Evolutionary conservation across 495 filamentous ascomycete species (phyloP), one percentile per base, ranked within the genome.

Genomic region (Neohortaea acidophila): DNA sequence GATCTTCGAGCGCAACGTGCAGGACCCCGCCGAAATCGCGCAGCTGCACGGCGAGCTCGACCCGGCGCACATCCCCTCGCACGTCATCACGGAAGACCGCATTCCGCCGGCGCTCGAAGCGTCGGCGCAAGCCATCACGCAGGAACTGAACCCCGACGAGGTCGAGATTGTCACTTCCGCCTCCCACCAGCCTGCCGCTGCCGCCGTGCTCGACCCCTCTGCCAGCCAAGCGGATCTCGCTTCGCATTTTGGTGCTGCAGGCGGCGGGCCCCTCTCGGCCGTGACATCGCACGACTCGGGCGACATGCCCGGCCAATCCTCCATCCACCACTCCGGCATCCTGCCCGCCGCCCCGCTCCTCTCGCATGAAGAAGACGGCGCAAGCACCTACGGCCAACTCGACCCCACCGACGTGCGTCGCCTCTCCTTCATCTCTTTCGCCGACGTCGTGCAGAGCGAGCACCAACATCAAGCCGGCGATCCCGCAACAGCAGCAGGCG

Each of bases 1-100:
- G 50, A 94, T 94, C 51, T 94, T 94, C 59, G 85, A 94, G 65
- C 80, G 85, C 48, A 77, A 81, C 58, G 86, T 94, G 11, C 86
- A 94, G 55, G 85, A 94, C 51, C 72, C 69, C 49, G 60, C 69
- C 11, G 21, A 47, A 47, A 43, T 46, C 12, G 40, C 45, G 6
- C 44, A 51, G 28, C 45, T 70, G 6, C 59, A 72, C n/a, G 52
- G 66, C 5, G 75, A 83, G 36, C 70, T 66, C 30, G 79, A 77
- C 9, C 71, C 80, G 2, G 75, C 80, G 8, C 45, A 52, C 21
- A 87, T 89, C 41, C 85, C 85, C 7, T 72, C 77, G 1, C 85
- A 94, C 52, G 91, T 94, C 49, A 71, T 77, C 44, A 91, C 81
- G 20, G 85, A 94, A 56, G 84, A 94, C 61, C 76, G 84, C 54